phyloP scores from a whole-genome alignment of 1,284 basidiomycete species.

The Sporisorium iseilematis-ciliati region DNA sequence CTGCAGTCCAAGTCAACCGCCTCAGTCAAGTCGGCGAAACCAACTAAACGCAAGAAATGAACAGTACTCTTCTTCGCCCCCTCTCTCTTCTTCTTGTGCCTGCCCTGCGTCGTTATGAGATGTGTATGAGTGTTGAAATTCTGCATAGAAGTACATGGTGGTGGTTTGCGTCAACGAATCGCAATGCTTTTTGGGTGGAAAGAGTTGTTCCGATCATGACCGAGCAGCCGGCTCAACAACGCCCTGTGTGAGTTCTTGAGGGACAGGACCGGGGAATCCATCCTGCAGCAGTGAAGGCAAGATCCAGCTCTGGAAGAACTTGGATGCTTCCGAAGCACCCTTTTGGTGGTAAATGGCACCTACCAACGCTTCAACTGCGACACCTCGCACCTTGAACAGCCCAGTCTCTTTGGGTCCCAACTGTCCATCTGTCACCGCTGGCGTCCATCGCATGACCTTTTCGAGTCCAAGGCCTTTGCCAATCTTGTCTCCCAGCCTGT shows the following conservation, averaged over 20 bases:
- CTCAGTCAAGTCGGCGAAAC: background rate
- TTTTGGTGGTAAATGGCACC: constrained; percentile 68
- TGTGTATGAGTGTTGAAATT: constrained; percentile 5
- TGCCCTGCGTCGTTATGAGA: background rate
- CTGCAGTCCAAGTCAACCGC: constrained; percentile 10
- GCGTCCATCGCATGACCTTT: constrained; percentile 69
- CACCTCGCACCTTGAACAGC: constrained; percentile 67
- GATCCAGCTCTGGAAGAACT: constrained; percentile 35
- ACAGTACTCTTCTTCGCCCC: background rate
- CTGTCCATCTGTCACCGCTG: constrained; percentile 55
- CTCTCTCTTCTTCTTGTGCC: background rate
- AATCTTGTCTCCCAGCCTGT: constrained; percentile 60
- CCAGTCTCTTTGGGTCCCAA: constrained; percentile 61
- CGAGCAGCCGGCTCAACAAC: constrained; percentile 2
- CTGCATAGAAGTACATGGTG: constrained; percentile 43
- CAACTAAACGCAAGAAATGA: constrained; percentile 7
- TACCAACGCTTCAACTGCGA: constrained; percentile 66
- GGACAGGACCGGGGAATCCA: constrained; percentile 36
- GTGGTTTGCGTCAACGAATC: constrained; percentile 17
- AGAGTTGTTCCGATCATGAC: constrained; percentile 10
- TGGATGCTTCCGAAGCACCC: constrained; percentile 37
- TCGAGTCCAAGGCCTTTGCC: constrained; percentile 63
- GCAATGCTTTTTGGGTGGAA: constrained; percentile 12
- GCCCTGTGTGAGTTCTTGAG: constrained; percentile 30
- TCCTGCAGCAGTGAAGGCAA: constrained; percentile 36